A percentile compares a stretch with the other conserved stretches of the same genome.
These are phyloP conservation scores for Cicer judaicum DNA, from an alignment of 306 rosid species.

Conservation along the genomic window DNA sequence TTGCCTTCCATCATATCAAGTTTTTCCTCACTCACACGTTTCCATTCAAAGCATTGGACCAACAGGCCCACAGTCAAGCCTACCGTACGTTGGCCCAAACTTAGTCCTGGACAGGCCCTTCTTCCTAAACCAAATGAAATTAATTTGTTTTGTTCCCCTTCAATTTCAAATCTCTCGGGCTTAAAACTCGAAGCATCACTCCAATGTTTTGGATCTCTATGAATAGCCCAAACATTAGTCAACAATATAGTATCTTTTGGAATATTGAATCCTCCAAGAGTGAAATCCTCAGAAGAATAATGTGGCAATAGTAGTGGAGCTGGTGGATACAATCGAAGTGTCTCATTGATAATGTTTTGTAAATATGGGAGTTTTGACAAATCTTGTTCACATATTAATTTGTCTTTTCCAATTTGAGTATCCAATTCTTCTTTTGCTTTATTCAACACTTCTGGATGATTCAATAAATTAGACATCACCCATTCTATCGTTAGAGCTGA, in stretches of 20 bases:
- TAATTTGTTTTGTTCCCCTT: slow-evolving; percentile 33
- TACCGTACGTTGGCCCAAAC: slow-evolving; percentile 41
- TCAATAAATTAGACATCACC: slow-evolving; percentile 43
- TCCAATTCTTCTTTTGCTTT: slow-evolving; percentile 39
- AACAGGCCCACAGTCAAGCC: slow-evolving; percentile 34
- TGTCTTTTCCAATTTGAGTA: slow-evolving; percentile 28
- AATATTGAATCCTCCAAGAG: slow-evolving; percentile 36
- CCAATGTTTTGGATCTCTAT: slow-evolving; percentile 42
- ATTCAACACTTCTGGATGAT: slow-evolving; percentile 26
- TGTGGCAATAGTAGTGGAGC: slow-evolving; percentile 44
- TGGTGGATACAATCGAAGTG: slow-evolving; percentile 40
- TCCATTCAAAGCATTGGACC: slow-evolving; percentile 46
- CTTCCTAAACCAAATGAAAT: slow-evolving; percentile 45
- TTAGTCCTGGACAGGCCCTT: slow-evolving; percentile 44
- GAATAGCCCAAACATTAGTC: slow-evolving; percentile 43
- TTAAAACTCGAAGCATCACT: slow-evolving; percentile 25
- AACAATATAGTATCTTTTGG: slow-evolving; percentile 42
- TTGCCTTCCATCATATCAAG: slow-evolving; percentile 42
- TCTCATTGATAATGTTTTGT: slow-evolving; percentile 37
- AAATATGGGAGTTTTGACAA: slow-evolving; percentile 42
- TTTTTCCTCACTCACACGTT: slow-evolving; percentile 34
- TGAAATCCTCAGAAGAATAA: slow-evolving; percentile 35
- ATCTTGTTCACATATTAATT: slow-evolving; percentile 37
- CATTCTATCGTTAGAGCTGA: slow-evolving; percentile 41
- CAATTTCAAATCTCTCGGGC: slow-evolving; percentile 45